phyloP scores from a whole-genome alignment of 257 asterid genomes.

The Petunia axillaris region DNA sequence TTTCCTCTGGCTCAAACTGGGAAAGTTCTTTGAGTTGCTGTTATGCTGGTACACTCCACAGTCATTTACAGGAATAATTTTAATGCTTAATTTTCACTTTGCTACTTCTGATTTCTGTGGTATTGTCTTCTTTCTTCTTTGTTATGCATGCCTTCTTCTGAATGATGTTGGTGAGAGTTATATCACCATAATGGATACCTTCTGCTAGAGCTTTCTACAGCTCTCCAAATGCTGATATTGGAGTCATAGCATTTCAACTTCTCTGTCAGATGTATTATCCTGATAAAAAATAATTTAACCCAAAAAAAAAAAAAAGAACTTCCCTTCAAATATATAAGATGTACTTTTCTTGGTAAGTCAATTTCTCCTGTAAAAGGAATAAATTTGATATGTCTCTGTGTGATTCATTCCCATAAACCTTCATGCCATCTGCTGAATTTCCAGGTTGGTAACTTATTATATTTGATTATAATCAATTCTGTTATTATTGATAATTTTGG shows the following conservation, averaged over 20 bases:
- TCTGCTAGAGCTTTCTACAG: not conserved
- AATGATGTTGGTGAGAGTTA: slow-evolving; percentile 16
- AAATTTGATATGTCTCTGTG: not conserved
- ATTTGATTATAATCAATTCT: too few species aligned
- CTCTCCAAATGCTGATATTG: not conserved
- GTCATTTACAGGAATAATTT: not conserved
- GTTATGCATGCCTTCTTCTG: not conserved
- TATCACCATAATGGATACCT: not conserved
- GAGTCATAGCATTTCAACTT: not conserved
- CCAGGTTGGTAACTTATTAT: too few species aligned
- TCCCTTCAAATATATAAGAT: too few species aligned
- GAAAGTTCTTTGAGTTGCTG: slow-evolving; percentile 1
- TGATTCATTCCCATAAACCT: not conserved
- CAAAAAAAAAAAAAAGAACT: not conserved
- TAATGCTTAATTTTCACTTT: not conserved
- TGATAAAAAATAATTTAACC: not conserved
- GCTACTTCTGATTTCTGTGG: not conserved
- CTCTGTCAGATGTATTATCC: slow-evolving; percentile 5
- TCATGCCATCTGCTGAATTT: not conserved
- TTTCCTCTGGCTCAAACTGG: slow-evolving; percentile 9
- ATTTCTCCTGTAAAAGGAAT: not conserved
- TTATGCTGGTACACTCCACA: slow-evolving; percentile 13
- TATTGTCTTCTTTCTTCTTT: not conserved
- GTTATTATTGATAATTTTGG: too few species aligned
- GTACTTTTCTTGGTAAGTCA: slow-evolving; percentile 7